Evolutionary conservation across 208 protist genomes (phyloP), one percentile per base, ranked within the genome.

Genomic region (Acanthamoeba lenticulata): DNA sequence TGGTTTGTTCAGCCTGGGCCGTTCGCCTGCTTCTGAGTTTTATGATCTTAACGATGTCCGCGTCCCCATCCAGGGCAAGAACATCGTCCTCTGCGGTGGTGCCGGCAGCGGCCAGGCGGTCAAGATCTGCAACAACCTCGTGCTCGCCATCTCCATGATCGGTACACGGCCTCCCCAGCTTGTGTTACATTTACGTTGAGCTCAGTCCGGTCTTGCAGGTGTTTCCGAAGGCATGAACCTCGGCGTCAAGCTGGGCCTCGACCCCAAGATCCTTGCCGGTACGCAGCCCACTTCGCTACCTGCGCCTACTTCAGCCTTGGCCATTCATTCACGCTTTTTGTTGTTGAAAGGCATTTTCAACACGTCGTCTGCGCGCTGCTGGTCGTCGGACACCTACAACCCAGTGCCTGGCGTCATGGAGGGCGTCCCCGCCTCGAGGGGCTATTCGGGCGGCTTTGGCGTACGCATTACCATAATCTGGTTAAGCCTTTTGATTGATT

Each of bases 81-180:
- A 96, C 65, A 95, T 98, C 45, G 94, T 98, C n/a, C 95, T 97
- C 45, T 98, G 97, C 93, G 98, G 98, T 44, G 88, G 62, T 13
- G 52, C 93, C 11, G 97, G 97, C 55, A 97, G 42, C 42, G 91
- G 55, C 24, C 96, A 98, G 96, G 97, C 95, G 3, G 98, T 95
- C 5, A 98, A 98, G 94, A 88, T 98, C 7, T 97, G 95, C 90
- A 98, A 98, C 94, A 98, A 98, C 67, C 89, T 98, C 32, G 94
- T 98, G 0, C 95, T 98, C n/a, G 97, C 90, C 92, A 97, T 98
- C 19, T 74, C 44, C 17, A 98, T 98, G 98, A 93, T 95, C 19
- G 96, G 94, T 69, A 69, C 49, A n/a, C 17, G 69, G 69, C 9
- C 7, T 27, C 69, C 9, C 9, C 38, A 45, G 32, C 13, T 36